These are phyloP conservation scores for Boletus vermiculosoides DNA, from an alignment of 768 basidiomycete genomes.

Conservation along the genomic window DNA sequence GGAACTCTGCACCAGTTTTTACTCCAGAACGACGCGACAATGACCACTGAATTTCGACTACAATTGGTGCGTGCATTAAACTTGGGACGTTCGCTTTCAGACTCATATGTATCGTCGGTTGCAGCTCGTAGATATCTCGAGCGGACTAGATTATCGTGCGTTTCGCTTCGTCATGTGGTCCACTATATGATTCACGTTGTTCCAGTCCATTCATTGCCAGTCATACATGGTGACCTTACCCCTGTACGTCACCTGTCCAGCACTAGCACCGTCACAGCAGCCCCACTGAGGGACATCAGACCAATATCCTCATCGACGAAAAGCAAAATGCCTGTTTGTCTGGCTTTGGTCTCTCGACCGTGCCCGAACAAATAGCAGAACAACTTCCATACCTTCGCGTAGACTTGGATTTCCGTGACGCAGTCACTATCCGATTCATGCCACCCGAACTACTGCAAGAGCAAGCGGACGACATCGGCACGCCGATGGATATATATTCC, in stretches of 20 bases:
- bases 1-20: slow-evolving; percentile 9
- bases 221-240: slow-evolving; percentile 15
- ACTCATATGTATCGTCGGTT: neutral
- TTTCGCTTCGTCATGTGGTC: neutral
- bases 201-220: slow-evolving; percentile 15
- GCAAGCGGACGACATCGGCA: neutral
- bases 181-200: neutral
- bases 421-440: slow-evolving; percentile 15
- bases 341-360: slow-evolving; percentile 14
- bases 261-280: neutral
- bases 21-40: neutral
- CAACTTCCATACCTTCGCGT: slow-evolving; percentile 11
- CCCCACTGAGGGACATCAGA: neutral
- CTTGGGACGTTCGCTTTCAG: neutral
- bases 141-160: slow-evolving; percentile 16
- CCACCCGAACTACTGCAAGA: slow-evolving; percentile 13
- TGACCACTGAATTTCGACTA: slow-evolving; percentile 3
- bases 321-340: slow-evolving; percentile 6
- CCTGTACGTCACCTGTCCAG: slow-evolving; percentile 4
- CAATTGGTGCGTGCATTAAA: slow-evolving; percentile 4
- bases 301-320: slow-evolving; percentile 16
- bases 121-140: slow-evolving; percentile 17
- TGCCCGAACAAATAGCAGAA: slow-evolving; percentile 13
- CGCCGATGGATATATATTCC: slow-evolving; percentile 11
- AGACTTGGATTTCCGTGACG: slow-evolving; percentile 10